Base-by-base conservation (phyloP, 2,329 filamentous ascomycete genomes). In the Ceratocystis eucalypticola region DNA sequence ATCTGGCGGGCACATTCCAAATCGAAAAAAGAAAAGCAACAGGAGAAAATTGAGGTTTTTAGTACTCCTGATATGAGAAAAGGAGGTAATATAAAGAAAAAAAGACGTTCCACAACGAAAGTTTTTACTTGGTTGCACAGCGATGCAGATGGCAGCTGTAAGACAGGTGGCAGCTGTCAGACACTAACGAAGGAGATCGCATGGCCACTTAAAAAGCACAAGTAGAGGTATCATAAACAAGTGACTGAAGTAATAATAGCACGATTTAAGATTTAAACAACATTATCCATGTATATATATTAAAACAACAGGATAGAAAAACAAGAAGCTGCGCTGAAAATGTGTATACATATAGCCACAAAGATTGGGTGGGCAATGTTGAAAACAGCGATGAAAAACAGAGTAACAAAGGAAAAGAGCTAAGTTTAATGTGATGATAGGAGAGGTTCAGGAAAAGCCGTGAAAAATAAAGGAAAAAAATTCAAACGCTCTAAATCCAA, bases 391-490 rank as follows among this genome's bases (percentile, higher is more conserved):
- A 22, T 25, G 12, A 33, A 65, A 63, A 15, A 55, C 20, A 55
- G 55, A 55, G 8, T 5, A 25, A 48, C 28, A 62, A 17, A 57
- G 46, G 30, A 50, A 28, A 22, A 57, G 8, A 57, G 20, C 44
- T 15, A 53, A 48, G 28, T 12, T 44, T 6, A 17, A 62, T 45
- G 41, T 37, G 3, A 20, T 20, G 55, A 59, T 37, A 3, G 48
- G 48, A 53, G 48, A 53, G 20, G 22, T 53, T 28, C 48, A 46
- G 8, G 8, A 7, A 57, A 48, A 64, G 5, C 37, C 3, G 10
- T 46, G 28, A 45, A 59, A 61, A 62, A 46, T 22, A 17, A 53
- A 62, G 65, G 30, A 62, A 41, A 57, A 44, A 22, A 64, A 61
- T 41, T 10, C 50, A 65, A 41, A 55, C 25, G 57, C 48, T 65